Base-by-base conservation (phyloP, 331 rosid species). In the Acacia pycnantha region DNA sequence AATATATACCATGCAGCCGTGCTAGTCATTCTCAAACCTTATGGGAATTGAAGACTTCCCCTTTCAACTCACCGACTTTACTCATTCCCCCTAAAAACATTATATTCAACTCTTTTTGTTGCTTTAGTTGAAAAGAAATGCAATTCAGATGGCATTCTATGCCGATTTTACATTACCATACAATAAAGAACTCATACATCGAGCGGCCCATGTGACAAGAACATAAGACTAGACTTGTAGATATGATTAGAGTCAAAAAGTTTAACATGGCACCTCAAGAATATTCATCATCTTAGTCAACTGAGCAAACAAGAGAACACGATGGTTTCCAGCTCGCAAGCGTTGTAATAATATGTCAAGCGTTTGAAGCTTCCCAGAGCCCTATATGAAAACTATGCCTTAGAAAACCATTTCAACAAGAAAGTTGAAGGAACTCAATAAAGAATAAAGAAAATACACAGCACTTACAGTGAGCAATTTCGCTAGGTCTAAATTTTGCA, bases 281-380 rank as follows among this genome's bases (percentile, higher is more conserved):
- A 96, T 96, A 85, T 96, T 91, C 82, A 96, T 85, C 99, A 96
- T 96, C 90, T 96, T 96, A 37, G 98, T 94, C 99, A 96, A 94
- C 87, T 96, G 99, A 69, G 99, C 97, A 92, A 96, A 96, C 87
- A 96, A 87, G 79, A 96, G 98, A 74, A 96, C 93, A 24, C 99
- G 99, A 27, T 96, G 99, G 84, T 93, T 96, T 81, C 79, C 97
- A 22, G 97, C 93, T 72, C 99, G 86, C 85, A 96, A 77, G 65
- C 98, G 98, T 90, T 92, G 92, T 89, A 96, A 86, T 82, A 96
- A 76, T 87, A 96, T 92, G 87, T 96, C 99, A 76, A 96, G 99
- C 29, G 99, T 96, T 87, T 94, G 99, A 86, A 96, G 98, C 92
- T 96, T 96, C 83, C 99, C 99, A 53, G 99, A 96, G 91, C 94